A percentile compares a stretch with the other conserved stretches of the same genome.
Conservation (phyloP, 352 stramenopile genomes). For the Vaucheria bursata region DNA sequence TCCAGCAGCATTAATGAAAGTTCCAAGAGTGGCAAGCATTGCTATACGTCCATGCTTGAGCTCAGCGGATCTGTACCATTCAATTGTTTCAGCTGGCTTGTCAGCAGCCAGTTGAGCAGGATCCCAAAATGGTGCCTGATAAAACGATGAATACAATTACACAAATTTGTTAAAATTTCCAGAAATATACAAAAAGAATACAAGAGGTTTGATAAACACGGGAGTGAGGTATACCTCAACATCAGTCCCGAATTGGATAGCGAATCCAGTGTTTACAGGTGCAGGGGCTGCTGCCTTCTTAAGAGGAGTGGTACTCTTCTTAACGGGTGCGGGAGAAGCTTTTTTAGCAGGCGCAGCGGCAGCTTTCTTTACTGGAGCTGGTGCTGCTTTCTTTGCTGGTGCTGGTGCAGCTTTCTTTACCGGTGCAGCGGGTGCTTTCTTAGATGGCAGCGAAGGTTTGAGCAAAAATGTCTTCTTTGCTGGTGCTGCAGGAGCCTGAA, state of each 20-base stretch:
- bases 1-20: constrained; percentile 6
- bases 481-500: background rate
- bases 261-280: background rate
- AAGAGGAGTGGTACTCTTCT: constrained; percentile 10
- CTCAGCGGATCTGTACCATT: constrained; percentile 13
- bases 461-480: background rate
- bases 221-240: no score
- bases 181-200: no score
- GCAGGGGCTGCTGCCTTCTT: constrained; percentile 11
- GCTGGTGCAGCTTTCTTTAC: background rate
- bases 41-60: constrained; percentile 21
- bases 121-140: constrained; percentile 17
- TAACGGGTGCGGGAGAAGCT: background rate
- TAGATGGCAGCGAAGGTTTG: background rate
- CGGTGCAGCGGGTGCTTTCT: background rate
- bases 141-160: background rate
- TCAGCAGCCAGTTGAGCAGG: constrained; percentile 14
- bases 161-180: no score
- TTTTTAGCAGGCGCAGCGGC: background rate
- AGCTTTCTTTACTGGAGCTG: background rate
- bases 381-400: background rate
- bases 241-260: constrained; percentile 5
- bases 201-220: background rate
- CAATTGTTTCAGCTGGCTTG: constrained; percentile 4
- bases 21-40: constrained; percentile 19